Conservation (phyloP, 1,284 basidiomycete genomes). For the Sporisorium exsertum region DNA sequence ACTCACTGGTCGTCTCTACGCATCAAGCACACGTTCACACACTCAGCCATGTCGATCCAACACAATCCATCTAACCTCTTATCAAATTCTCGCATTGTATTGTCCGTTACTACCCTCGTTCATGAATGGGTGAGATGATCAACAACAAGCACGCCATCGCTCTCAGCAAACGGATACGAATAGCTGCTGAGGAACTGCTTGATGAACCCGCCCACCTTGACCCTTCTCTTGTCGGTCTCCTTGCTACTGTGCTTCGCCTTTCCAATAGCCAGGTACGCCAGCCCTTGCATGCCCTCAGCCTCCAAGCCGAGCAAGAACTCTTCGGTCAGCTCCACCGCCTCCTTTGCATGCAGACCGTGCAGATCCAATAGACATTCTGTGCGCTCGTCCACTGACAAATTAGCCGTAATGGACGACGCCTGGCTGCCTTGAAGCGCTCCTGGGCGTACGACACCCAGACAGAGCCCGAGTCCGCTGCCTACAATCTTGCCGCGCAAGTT, state of each 20-base stretch:
- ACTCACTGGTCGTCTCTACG: not conserved
- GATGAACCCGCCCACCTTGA: conserved; percentile 84
- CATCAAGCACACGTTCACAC: not conserved
- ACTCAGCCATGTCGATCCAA: not conserved
- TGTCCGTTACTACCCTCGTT: conserved; percentile 14
- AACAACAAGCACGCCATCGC: conserved; percentile 87
- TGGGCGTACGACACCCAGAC: conserved; percentile 59
- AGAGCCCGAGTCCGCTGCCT: conserved; percentile 77
- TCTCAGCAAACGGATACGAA: conserved; percentile 88
- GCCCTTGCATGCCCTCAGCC: conserved; percentile 81
- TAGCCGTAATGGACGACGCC: conserved; percentile 68
- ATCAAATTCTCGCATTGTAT: conserved; percentile 3
- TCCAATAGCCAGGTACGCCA: conserved; percentile 84
- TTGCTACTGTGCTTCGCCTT: conserved; percentile 94
- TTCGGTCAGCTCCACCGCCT: conserved; percentile 90
- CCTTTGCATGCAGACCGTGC: conserved; percentile 80
- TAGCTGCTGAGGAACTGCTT: conserved; percentile 90
- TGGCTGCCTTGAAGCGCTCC: conserved; percentile 24
- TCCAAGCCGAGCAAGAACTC: conserved; percentile 85
- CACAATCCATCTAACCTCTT: not conserved
- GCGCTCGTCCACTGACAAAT: conserved; percentile 73
- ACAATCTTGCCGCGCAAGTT: conserved; percentile 79
- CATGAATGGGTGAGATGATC: conserved; percentile 73
- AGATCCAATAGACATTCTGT: conserved; percentile 76
- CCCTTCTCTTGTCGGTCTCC: conserved; percentile 81